Percentiles rank a stretch among this genome's conserved stretches.
These are phyloP conservation scores for Pythium coloratum DNA, from an alignment of 352 stramenopile species.

Conservation along the genomic window DNA sequence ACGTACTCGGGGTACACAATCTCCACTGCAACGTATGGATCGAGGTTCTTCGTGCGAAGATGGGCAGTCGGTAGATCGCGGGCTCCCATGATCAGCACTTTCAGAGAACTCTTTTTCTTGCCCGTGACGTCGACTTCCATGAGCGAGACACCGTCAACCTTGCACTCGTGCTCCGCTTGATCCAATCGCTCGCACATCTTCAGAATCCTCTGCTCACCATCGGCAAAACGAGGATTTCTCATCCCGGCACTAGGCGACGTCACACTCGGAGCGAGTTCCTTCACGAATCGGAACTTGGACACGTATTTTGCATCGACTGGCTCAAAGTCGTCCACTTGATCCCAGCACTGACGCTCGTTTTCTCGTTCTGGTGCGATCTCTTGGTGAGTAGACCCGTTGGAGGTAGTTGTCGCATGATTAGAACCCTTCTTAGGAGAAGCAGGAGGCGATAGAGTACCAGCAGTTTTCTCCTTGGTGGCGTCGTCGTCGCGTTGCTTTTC, in stretches of 20 bases:
- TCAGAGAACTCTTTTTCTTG: constrained; percentile 51
- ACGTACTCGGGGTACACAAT: constrained; percentile 58
- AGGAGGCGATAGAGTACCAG: not conserved
- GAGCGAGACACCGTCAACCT: constrained; percentile 43
- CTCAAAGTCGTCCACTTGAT: constrained; percentile 52
- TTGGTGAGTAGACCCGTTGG: not conserved
- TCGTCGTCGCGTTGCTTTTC: constrained; percentile 25
- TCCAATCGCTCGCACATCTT: constrained; percentile 63
- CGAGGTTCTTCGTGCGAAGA: constrained; percentile 68
- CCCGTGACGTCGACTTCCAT: constrained; percentile 69
- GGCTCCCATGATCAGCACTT: constrained; percentile 49
- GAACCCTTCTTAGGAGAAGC: constrained; percentile 11
- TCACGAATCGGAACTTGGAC: constrained; percentile 44
- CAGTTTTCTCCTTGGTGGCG: constrained; percentile 14
- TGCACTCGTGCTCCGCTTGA: constrained; percentile 39
- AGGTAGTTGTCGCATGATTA: not conserved
- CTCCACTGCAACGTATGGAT: constrained; percentile 65
- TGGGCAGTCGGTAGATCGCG: constrained; percentile 61
- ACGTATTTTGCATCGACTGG: constrained; percentile 44
- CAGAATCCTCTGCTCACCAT: constrained; percentile 46
- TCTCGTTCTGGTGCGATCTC: not conserved
- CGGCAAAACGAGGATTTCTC: constrained; percentile 23
- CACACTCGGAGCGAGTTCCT: constrained; percentile 24
- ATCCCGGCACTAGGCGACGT: constrained; percentile 19
- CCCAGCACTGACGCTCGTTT: constrained; percentile 37